Percentiles rank a stretch among this genome's conserved stretches.
These are phyloP conservation scores for Penicillium salamii DNA, from an alignment of 495 filamentous ascomycete species.

Conservation along the genomic window DNA sequence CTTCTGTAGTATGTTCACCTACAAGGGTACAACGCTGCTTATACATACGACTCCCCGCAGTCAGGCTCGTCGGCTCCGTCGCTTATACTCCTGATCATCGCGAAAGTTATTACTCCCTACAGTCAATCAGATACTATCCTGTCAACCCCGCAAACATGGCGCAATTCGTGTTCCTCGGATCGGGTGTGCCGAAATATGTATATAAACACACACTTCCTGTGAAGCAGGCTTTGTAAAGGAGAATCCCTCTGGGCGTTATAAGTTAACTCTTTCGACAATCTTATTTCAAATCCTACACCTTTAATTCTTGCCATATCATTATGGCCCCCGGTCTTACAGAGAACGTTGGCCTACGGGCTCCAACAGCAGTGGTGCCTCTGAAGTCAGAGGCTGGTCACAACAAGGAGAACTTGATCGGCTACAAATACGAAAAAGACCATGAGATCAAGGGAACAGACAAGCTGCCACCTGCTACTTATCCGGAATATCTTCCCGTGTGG, in stretches of 20 bases:
- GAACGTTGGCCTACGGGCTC: constrained; percentile 32
- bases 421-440: constrained; percentile 42
- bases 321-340: constrained; percentile 53
- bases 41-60: not conserved
- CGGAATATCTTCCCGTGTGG: constrained; percentile 77
- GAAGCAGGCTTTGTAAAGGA: too few relatives aligned
- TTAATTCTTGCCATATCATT: not conserved
- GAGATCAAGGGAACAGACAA: constrained; percentile 45
- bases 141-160: constrained; percentile 15
- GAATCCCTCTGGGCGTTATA: too few relatives aligned
- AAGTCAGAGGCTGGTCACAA: constrained; percentile 50
- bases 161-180: constrained; percentile 9
- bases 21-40: too few relatives aligned
- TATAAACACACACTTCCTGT: constrained; percentile 1
- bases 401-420: constrained; percentile 59
- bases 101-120: not conserved
- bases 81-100: not conserved
- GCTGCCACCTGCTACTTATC: constrained; percentile 55
- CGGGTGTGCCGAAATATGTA: constrained; percentile 2
- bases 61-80: not conserved
- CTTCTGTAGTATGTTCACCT: too few relatives aligned
- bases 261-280: too few relatives aligned
- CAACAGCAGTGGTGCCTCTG: constrained; percentile 32
- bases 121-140: not conserved
- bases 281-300: too few relatives aligned